Evolutionary conservation across 192 early-diverging fungal genomes (phyloP).

Genomic region (Phycomyces blakesleeanus): DNA sequence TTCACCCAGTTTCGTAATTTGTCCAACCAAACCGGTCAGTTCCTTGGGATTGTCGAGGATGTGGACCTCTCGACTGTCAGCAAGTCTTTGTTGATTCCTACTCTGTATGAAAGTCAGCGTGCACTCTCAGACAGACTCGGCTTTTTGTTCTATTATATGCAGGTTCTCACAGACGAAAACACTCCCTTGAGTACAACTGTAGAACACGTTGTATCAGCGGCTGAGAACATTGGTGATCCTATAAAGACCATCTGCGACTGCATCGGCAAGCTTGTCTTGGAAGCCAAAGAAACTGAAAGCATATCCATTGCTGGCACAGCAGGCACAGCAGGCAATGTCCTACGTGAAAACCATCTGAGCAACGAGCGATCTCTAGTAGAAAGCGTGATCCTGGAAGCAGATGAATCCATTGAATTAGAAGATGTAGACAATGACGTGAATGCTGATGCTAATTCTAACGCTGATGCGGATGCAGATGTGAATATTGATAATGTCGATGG

Average conservation of each 20-base stretch:
- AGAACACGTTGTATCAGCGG: background rate
- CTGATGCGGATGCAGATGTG: too few relatives aligned
- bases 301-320: too few relatives aligned
- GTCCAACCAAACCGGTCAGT: slow-evolving; percentile 28
- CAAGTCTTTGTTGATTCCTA: background rate
- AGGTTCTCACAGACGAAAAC: slow-evolving; percentile 6
- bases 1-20: slow-evolving; percentile 36
- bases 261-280: slow-evolving; percentile 4
- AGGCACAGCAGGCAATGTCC: background rate
- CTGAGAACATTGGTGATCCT: background rate
- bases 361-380: background rate
- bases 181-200: background rate
- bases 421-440: too few relatives aligned
- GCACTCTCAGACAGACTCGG: slow-evolving; percentile 11
- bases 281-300: background rate
- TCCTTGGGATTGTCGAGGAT: slow-evolving; percentile 30
- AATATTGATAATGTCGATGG: too few relatives aligned
- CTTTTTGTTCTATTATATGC: slow-evolving; percentile 15
- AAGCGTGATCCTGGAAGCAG: background rate
- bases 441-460: too few relatives aligned
- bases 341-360: background rate
- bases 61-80: slow-evolving; percentile 6
- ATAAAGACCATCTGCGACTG: slow-evolving; percentile 17
- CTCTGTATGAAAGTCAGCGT: background rate
- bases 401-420: background rate